Conservation (phyloP, 2,329 filamentous ascomycete genomes). For the Trichoderma sp. region DNA sequence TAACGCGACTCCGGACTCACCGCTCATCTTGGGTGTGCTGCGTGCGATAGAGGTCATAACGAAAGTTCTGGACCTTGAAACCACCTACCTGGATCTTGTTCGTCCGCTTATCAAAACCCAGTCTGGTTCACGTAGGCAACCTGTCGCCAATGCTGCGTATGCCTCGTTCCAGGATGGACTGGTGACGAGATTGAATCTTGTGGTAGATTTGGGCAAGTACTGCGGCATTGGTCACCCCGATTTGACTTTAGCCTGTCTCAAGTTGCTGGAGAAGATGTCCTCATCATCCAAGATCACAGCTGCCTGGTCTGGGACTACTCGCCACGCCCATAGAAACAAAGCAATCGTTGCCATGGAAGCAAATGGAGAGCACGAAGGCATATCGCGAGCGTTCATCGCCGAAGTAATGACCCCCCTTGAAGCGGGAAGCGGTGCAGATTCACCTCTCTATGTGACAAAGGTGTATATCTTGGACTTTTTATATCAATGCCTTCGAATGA, state of each 20-base stretch:
- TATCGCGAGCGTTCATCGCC: slow-evolving; percentile 68
- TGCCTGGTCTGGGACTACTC: slow-evolving; percentile 59
- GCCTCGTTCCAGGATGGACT: slow-evolving; percentile 92
- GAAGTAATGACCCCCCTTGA: slow-evolving; percentile 70
- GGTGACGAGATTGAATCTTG: slow-evolving; percentile 71
- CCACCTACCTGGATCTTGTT: slow-evolving; percentile 88
- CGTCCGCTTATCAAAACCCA: slow-evolving; percentile 72
- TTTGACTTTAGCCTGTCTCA: slow-evolving; percentile 75
- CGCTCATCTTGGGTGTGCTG: slow-evolving; percentile 74
- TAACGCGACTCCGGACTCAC: slow-evolving; percentile 71
- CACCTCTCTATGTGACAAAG: slow-evolving; percentile 77
- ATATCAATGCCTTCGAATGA: slow-evolving; percentile 72
- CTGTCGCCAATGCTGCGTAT: slow-evolving; percentile 67
- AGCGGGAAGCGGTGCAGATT: slow-evolving; percentile 64
- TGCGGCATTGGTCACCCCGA: slow-evolving; percentile 80
- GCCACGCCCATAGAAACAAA: slow-evolving; percentile 70
- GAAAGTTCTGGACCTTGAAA: slow-evolving; percentile 78
- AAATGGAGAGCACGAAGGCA: slow-evolving; percentile 74
- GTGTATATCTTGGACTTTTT: slow-evolving; percentile 82
- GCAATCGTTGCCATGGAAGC: slow-evolving; percentile 85
- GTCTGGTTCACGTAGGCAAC: slow-evolving; percentile 53
- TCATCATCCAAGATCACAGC: slow-evolving; percentile 78
- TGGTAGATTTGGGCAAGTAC: slow-evolving; percentile 82
- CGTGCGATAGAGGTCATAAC: slow-evolving; percentile 82
- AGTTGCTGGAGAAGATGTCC: slow-evolving; percentile 80